Base-by-base conservation (phyloP, 164 flowering plant genomes). In the Taxillus chinensis region DNA sequence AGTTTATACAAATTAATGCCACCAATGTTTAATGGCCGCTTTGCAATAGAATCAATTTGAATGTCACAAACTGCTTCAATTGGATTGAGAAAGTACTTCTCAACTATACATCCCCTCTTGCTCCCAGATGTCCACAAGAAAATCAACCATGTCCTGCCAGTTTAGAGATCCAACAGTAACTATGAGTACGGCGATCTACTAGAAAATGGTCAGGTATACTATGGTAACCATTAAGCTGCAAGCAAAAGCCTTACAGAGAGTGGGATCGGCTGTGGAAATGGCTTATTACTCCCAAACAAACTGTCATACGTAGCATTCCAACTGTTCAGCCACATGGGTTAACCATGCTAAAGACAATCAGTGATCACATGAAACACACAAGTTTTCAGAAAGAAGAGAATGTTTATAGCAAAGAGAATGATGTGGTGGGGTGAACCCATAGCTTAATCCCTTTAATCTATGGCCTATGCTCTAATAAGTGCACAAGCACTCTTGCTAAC, bases 121-220 rank as follows among this genome's bases (percentile, higher is more conserved):
- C 69, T 83, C 88, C 88, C 88, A 83, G 11, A 77, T 49, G 68
- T 81, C 80, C 27, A 81, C 88, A 6, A 83, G 79, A 73, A 83
- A 81, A 64, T 80, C 87, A 40, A 81, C 79, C 87, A 83, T 83
- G 74, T 83, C 87, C 87, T 83, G 83, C 41, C 52, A 59, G 15
- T 50, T 73, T 42, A 0, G 13, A 65, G 41, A 42, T 15, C 57
- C 41, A 5, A 39, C 11, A 39, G 60, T 41, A 38, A 42, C 14
- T 9, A 12, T 49, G 14, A 49, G 52, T 7, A 9, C 52, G 27
- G 0, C 2, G 27, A 27, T 27, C 27, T 27, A 27, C 27, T 27
- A 27, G 27, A 27, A 27, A 27, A 27, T 27, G 27, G 27, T 27
- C 27, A 27, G 27, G 27, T 27, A 27, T 27, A 48, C 51, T 48